phyloP scores from a whole-genome alignment of 805 yeast species.

The Tetrapisispora fleetii region DNA sequence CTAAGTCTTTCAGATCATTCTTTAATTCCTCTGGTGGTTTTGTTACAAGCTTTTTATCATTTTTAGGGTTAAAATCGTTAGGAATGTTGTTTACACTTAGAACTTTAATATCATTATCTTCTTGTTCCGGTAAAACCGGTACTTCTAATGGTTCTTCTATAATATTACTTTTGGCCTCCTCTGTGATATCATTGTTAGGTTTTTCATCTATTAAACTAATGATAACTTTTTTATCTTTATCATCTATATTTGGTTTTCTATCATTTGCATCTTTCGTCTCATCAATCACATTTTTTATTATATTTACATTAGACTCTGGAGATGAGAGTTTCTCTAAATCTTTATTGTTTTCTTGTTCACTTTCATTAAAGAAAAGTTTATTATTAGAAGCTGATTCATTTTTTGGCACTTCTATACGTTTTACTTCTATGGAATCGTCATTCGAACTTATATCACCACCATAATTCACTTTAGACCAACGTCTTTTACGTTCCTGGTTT shows the following conservation, averaged over 20 bases:
- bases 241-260: no score
- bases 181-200: neutral
- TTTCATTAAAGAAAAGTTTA: neutral
- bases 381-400: neutral
- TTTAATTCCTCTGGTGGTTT: slow-evolving; percentile 2
- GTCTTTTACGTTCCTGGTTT: neutral
- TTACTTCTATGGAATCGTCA: neutral
- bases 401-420: neutral
- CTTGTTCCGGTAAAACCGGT: neutral
- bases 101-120: slow-evolving; percentile 1
- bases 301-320: neutral
- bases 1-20: slow-evolving; percentile 3
- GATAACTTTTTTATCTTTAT: slow-evolving; percentile 14
- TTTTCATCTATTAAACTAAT: slow-evolving; percentile 27
- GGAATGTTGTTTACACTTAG: neutral
- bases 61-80: neutral
- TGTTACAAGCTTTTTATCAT: neutral
- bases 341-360: neutral
- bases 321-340: neutral
- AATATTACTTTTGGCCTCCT: neutral
- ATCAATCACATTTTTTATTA: no score
- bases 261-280: neutral
- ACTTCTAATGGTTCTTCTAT: neutral
- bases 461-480: neutral
- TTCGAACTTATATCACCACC: neutral